A percentile compares a stretch with the other conserved stretches of the same genome.
Evolutionary conservation across 2,329 filamentous ascomycete species (phyloP).

Genomic region (Colletotrichum musae): DNA sequence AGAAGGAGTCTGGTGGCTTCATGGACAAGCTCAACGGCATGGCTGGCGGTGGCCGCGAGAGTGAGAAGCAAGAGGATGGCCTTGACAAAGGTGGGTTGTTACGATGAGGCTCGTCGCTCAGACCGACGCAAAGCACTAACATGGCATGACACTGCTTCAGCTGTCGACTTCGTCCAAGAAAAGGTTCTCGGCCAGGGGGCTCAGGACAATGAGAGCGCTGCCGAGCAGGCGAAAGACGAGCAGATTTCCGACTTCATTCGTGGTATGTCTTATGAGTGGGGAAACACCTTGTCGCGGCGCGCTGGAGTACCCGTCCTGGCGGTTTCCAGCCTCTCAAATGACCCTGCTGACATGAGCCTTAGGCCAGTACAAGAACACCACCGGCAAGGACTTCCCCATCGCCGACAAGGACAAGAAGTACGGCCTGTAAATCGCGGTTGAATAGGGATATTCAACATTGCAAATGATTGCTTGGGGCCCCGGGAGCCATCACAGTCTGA

Average conservation of each 20-base stretch:
- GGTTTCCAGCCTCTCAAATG: no score
- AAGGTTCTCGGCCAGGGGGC: conserved; percentile 78
- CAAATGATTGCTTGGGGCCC: no score
- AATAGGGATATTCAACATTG: no score
- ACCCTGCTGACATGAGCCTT: no score
- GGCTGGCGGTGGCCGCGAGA: conserved; percentile 79
- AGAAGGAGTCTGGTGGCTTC: conserved; percentile 66
- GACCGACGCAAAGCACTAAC: neutral
- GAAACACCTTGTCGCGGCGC: no score
- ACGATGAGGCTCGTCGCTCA: no score
- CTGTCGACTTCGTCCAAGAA: conserved; percentile 84
- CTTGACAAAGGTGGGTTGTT: conserved; percentile 79
- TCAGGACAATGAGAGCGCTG: conserved; percentile 80
- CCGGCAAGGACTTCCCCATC: conserved; percentile 79
- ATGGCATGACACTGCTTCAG: conserved; percentile 57
- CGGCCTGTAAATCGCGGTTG: conserved; percentile 19
- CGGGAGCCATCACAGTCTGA: no score
- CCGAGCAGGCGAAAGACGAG: conserved; percentile 89
- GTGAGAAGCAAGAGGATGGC: conserved; percentile 87
- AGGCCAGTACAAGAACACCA: conserved; percentile 75
- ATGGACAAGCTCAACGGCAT: conserved; percentile 79
- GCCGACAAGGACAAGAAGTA: conserved; percentile 66
- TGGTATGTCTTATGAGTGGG: conserved; percentile 26
- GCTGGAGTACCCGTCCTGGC: no score
- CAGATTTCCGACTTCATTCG: conserved; percentile 82